Percentiles rank a stretch among this genome's conserved stretches.
Evolutionary conservation across 1,139 yeast species (phyloP).

Genomic region (Hemisphaericaspora lyxosophila): DNA sequence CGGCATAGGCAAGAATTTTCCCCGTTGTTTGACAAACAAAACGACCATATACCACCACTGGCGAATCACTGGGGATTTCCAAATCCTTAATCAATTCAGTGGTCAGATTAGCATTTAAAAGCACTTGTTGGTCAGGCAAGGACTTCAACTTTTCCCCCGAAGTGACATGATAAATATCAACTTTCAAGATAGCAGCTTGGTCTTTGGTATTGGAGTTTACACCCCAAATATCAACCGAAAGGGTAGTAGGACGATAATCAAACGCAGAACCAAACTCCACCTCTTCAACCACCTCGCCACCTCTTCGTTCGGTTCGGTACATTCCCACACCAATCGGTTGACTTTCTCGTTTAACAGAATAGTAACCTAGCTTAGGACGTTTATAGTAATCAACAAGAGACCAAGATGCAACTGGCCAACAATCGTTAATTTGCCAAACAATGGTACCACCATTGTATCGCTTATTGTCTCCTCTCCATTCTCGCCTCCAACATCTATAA

Average conservation of each 20-base stretch:
- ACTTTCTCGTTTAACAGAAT: conserved; percentile 45
- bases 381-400: conserved; percentile 40
- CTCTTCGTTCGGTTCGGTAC: conserved; percentile 25
- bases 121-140: conserved; percentile 15
- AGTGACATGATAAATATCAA: conserved; percentile 30
- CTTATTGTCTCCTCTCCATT: conserved; percentile 38
- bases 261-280: conserved; percentile 17
- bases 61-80: conserved; percentile 17
- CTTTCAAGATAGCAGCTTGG: conserved; percentile 22
- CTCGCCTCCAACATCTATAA: conserved; percentile 45
- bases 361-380: conserved; percentile 45
- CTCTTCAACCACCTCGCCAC: conserved; percentile 13
- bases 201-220: conserved; percentile 29
- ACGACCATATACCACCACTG: conserved; percentile 23
- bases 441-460: conserved; percentile 41
- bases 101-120: conserved; percentile 31
- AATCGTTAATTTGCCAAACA: conserved; percentile 54
- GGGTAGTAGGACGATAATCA: conserved; percentile 22
- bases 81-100: conserved; percentile 27
- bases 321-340: conserved; percentile 35
- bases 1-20: conserved; percentile 29
- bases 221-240: conserved; percentile 43
- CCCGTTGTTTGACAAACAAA: conserved; percentile 16
- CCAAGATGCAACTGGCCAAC: conserved; percentile 54
- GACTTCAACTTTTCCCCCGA: conserved; percentile 26